Evolutionary conservation across 2,329 filamentous ascomycete genomes (phyloP), one percentile per base, ranked within the genome.

Genomic region (Penicillium occitanis): DNA sequence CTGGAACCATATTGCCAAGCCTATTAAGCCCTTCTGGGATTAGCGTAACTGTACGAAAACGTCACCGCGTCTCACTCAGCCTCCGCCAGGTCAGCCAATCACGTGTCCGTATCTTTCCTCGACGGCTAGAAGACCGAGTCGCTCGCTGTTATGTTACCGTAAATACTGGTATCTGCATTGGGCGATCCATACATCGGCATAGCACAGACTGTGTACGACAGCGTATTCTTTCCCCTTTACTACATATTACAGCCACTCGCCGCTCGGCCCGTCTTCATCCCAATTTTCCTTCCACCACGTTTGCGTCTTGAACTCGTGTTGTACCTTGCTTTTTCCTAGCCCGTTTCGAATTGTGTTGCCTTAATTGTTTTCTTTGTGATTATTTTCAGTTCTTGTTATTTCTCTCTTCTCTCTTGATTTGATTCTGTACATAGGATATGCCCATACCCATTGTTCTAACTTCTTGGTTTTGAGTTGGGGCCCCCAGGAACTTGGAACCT

Each of bases 261-360:
- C 53, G 53, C 46, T 28, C 55, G 28, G 0, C 2, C 25, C 25
- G 25, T 25, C 25, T 25, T 14, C 57, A 44, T 44, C 57, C 55
- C 53, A 37, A 42, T 59, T 59, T 42, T 59, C 51, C 33, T 30
- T 59, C n/a, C 33, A 37, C 40, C 57, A 60, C 40, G 57, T 46
- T 60, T 60, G 57, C 57, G 14, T 60, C 57, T 4, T 30, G 55
- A 28, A 59, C 35, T 44, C 37, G 35, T 44, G 22, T 44, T 30
- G 37, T 10, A 10, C 14, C 5, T 59, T 42, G 19, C 55, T 40
- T 22, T 25, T 58, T 22, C 55, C 25, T 33, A 19, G 44, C 19
- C 33, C n/a, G 14, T 46, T 60, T 30, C 7, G 25, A 60, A 28
- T 60, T 28, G n/a, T 30, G 25, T 30, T 60, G 33, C 53, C 33